Evolutionary conservation across 2,329 filamentous ascomycete genomes (phyloP), one percentile per base, ranked within the genome.

Genomic region (Tricladium varicosporioides): DNA sequence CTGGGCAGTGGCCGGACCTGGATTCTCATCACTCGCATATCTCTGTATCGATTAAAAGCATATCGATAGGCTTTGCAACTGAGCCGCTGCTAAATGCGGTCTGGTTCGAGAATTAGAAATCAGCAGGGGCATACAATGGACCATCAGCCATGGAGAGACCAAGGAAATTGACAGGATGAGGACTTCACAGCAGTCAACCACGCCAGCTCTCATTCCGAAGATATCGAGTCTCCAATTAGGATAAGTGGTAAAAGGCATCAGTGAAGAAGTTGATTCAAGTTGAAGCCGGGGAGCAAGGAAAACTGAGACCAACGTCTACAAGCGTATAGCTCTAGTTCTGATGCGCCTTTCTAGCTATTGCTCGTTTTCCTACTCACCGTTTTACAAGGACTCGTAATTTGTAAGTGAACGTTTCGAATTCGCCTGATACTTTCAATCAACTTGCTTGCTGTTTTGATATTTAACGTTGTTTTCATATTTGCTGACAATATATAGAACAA

Each of bases 11-110:
- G 84, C 0, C 77, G 91, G 54, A 94, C 91, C 1, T 77, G 89
- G 31, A 89, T 94, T 48, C 75, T 94, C 3, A 90, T 92, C 22
- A 94, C 90, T 0, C 90, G 93, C 65, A 85, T 92, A 16, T 83
- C 83, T 2, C 78, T 93, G 1, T 88, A 86, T 61, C 79, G 89
- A 56, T 78, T 87, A 11, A 83, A 82, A 67, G 85, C 90, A 89
- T 63, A 78, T 89, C 5, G 86, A 92, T 4, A 82, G 90, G 60
- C 80, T 94, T 1, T 86, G 84, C 16, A 83, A 90, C 53, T 90
- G 89, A 8, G 78, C 76, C 5, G 80, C 88, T 8, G 76, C 86
- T 43, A 76, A 87, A 61, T 80, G 85, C 2, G 89, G 88, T 0
- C 72, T 84, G 1, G 75, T 89, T 1, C 80, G 83, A 0, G 86